Conservation (phyloP, 129 eudicot genomes). For the Flaveria bidentis region DNA sequence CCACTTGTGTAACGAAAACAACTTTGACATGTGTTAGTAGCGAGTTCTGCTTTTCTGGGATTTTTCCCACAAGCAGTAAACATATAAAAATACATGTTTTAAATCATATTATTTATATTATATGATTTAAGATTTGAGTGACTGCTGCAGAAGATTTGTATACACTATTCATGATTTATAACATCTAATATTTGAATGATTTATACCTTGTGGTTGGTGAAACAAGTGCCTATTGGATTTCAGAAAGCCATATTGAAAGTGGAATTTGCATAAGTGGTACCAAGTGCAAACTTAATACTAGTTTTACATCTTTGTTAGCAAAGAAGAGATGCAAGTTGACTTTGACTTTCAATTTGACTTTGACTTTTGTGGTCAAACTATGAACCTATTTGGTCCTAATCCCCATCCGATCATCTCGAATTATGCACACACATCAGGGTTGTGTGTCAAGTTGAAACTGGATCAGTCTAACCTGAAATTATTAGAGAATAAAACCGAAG, state of each 20-base stretch:
- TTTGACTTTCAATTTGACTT: conserved; percentile 1
- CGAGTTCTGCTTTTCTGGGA: conserved; percentile 30
- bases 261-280: no score
- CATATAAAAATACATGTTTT: conserved; percentile 23
- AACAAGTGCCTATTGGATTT: conserved; percentile 4
- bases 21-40: conserved; percentile 39
- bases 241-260: not conserved
- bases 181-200: not conserved
- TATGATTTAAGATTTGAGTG: conserved; percentile 21
- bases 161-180: conserved; percentile 22
- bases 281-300: not conserved
- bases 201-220: conserved; percentile 1
- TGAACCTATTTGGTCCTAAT: not conserved
- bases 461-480: no score
- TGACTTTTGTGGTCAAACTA: conserved; percentile 10
- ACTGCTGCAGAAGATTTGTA: conserved; percentile 8
- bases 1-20: conserved; percentile 35
- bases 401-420: not conserved
- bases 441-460: no score
- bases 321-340: conserved; percentile 2
- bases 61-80: conserved; percentile 10
- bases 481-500: no score
- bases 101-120: conserved; percentile 15
- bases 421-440: no score
- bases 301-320: not conserved